A percentile compares a stretch with the other conserved stretches of the same genome.
Conservation (phyloP, 2,329 filamentous ascomycete species). For the Aspergillus ochraceus region DNA sequence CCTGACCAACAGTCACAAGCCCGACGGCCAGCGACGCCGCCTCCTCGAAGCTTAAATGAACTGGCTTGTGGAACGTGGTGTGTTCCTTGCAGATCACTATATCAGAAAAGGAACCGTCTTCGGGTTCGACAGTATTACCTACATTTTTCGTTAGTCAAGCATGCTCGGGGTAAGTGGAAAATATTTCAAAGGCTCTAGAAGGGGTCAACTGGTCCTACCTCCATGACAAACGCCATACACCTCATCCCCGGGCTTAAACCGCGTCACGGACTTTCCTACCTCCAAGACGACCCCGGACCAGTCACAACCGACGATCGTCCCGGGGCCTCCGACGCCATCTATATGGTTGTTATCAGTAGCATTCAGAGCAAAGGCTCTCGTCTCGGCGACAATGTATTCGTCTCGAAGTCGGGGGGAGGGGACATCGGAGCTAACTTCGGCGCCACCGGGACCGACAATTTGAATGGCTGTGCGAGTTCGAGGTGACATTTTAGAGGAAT, state of each 20-base stretch:
- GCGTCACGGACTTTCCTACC: not conserved
- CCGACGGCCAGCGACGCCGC: slow-evolving; percentile 1
- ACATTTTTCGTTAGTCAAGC: not conserved
- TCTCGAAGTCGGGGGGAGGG: not conserved
- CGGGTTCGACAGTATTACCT: not conserved
- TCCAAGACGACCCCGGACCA: not conserved
- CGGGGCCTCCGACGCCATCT: not conserved
- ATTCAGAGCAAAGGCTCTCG: slow-evolving; percentile 1
- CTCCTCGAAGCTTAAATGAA: not conserved
- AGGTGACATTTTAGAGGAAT: not conserved
- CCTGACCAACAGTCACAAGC: not conserved
- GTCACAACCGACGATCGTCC: slow-evolving; percentile 6
- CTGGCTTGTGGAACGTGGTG: not conserved
- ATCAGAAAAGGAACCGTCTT: not conserved
- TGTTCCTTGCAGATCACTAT: not conserved
- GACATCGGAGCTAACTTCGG: not conserved
- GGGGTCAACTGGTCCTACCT: not conserved
- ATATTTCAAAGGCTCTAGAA: not conserved
- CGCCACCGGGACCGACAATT: not conserved
- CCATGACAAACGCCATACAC: not conserved
- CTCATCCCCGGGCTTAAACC: not conserved
- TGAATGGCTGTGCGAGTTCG: slow-evolving; percentile 2
- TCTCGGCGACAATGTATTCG: slow-evolving; percentile 5
- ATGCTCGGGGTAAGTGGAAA: too few relatives aligned
- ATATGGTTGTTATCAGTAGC: slow-evolving; percentile 1